These are phyloP conservation scores for Macaranga tanarius DNA, from an alignment of 441 rosid genomes.

Conservation along the genomic window DNA sequence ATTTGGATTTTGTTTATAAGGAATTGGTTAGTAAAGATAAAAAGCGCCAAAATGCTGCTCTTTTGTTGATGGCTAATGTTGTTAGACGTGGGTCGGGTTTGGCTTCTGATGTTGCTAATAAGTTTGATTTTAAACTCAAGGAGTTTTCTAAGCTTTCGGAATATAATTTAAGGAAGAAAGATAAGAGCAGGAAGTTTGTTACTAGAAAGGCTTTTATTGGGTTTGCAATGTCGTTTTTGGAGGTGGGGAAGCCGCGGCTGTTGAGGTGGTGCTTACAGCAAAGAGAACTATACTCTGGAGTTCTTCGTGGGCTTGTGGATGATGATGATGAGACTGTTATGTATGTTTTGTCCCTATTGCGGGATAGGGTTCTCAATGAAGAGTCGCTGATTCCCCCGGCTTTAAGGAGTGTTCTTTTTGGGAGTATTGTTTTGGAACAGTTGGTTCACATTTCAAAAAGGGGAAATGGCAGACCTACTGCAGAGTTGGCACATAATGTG, in stretches of 20 bases:
- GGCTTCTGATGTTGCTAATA: constrained; percentile 83
- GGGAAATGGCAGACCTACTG: constrained; percentile 50
- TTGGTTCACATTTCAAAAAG: constrained; percentile 67
- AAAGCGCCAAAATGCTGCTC: constrained; percentile 74
- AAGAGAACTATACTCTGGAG: constrained; percentile 81
- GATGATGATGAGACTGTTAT: constrained; percentile 68
- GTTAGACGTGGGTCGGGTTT: constrained; percentile 75
- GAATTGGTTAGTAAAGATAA: constrained; percentile 68
- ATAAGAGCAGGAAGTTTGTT: constrained; percentile 46
- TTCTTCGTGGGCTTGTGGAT: constrained; percentile 67
- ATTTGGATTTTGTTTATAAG: constrained; percentile 55
- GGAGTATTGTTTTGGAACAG: constrained; percentile 73
- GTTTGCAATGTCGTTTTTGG: constrained; percentile 90
- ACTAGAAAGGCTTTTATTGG: constrained; percentile 72
- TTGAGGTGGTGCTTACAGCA: constrained; percentile 78
- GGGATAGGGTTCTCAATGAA: constrained; percentile 57
- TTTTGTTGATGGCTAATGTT: constrained; percentile 60
- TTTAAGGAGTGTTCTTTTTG: constrained; percentile 91
- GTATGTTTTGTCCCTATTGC: constrained; percentile 62
- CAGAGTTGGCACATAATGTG: constrained; percentile 66
- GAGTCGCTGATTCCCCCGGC: constrained; percentile 77
- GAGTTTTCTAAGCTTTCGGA: constrained; percentile 63
- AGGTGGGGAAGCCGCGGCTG: constrained; percentile 78
- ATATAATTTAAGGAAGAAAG: constrained; percentile 47
- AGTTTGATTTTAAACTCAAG: constrained; percentile 69